These are phyloP conservation scores for Tephrocybe sp. DNA, from an alignment of 768 basidiomycete genomes.

Conservation along the genomic window DNA sequence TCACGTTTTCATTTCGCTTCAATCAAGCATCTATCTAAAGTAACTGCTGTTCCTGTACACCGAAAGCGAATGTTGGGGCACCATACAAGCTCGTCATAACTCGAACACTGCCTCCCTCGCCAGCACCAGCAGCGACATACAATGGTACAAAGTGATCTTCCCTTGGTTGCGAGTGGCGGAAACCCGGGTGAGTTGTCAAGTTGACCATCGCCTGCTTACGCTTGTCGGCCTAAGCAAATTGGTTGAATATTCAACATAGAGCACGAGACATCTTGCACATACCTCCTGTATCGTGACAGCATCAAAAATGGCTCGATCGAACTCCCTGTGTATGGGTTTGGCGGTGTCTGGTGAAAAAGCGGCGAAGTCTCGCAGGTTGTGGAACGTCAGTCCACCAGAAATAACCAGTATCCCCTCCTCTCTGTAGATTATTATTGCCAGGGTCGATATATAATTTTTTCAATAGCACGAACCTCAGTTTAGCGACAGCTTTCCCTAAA, in stretches of 20 bases:
- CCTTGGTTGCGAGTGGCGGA: constrained; percentile 69
- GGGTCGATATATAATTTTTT: too few relatives aligned
- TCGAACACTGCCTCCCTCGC: constrained; percentile 50
- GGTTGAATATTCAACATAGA: constrained; percentile 4
- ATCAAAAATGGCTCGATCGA: constrained; percentile 58
- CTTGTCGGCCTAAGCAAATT: constrained; percentile 38
- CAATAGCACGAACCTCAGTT: constrained; percentile 54
- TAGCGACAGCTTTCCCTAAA: constrained; percentile 58
- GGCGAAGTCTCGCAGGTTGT: constrained; percentile 59
- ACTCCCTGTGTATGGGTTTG: constrained; percentile 47
- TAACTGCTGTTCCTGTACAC: constrained; percentile 30
- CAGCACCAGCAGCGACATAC: constrained; percentile 76
- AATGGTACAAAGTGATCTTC: constrained; percentile 83
- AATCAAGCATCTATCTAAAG: neutral
- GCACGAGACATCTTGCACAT: neutral
- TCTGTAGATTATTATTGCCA: constrained; percentile 31
- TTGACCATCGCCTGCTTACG: constrained; percentile 56
- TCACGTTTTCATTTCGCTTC: constrained; percentile 8
- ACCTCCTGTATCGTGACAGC: constrained; percentile 55
- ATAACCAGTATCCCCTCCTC: constrained; percentile 67
- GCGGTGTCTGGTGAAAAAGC: constrained; percentile 53
- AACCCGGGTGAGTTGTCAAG: constrained; percentile 59
- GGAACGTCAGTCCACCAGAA: constrained; percentile 69
- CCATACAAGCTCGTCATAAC: constrained; percentile 57
- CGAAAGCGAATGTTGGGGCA: constrained; percentile 67